phyloP scores from a whole-genome alignment of 164 flowering plant genomes.

The Cinnamomum micranthum region DNA sequence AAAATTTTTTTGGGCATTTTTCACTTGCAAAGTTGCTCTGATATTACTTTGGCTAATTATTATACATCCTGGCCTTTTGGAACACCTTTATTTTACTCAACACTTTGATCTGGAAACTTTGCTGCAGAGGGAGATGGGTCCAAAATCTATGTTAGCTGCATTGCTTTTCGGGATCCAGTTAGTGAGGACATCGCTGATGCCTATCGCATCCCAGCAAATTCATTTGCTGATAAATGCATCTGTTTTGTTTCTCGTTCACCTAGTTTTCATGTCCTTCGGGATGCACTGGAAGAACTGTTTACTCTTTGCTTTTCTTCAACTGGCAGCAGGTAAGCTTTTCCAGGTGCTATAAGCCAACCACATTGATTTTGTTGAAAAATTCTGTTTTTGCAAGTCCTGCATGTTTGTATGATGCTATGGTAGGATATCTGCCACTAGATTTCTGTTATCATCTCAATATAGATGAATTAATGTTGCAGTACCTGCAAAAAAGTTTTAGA shows the following conservation, averaged over 20 bases:
- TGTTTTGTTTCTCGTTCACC: constrained; percentile 94
- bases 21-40: too few species aligned
- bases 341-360: neutral
- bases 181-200: constrained; percentile 95
- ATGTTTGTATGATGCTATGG: neutral
- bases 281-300: constrained; percentile 80
- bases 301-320: constrained; percentile 72
- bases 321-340: constrained; percentile 72
- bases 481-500: neutral
- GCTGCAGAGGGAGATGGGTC: constrained; percentile 98
- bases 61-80: too few species aligned
- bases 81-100: neutral
- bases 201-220: constrained; percentile 73
- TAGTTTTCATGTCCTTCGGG: constrained; percentile 65
- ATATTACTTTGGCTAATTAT: too few species aligned
- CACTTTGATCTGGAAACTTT: constrained; percentile 14
- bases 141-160: constrained; percentile 94
- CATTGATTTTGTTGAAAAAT: neutral
- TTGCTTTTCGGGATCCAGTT: constrained; percentile 95
- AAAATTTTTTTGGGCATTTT: too few species aligned
- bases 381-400: neutral
- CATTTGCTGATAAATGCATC: constrained; percentile 97
- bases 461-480: neutral
- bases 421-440: neutral
- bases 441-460: neutral